Conservation (phyloP, 805 yeast species). For the Pachysolen tannophilus region DNA sequence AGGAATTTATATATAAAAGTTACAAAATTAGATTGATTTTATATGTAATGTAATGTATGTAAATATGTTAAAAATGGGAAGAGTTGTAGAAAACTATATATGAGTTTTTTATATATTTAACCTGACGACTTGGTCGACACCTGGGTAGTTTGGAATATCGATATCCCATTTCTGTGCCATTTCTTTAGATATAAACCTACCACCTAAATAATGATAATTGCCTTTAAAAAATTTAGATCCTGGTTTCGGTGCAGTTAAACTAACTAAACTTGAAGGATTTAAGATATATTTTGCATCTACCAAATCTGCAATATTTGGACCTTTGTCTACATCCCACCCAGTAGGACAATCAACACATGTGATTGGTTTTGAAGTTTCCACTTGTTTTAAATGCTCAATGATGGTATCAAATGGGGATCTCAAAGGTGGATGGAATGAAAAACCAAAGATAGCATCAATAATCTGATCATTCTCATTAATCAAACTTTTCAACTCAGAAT, state of each 20-base stretch:
- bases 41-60: no score
- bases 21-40: no score
- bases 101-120: no score
- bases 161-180: constrained; percentile 73
- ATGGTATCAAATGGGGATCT: constrained; percentile 64
- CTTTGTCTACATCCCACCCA: constrained; percentile 94
- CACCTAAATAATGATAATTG: constrained; percentile 71
- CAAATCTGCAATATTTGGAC: constrained; percentile 43
- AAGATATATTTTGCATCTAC: constrained; percentile 28
- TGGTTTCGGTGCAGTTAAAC: constrained; percentile 92
- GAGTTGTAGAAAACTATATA: no score
- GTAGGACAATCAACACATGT: constrained; percentile 88
- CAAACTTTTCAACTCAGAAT: constrained; percentile 18
- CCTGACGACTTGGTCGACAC: constrained; percentile 47
- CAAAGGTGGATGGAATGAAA: constrained; percentile 85
- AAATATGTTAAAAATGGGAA: no score
- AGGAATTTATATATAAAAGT: no score
- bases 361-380: constrained; percentile 31
- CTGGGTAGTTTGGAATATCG: constrained; percentile 51
- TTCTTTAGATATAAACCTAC: constrained; percentile 64
- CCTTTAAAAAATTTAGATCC: constrained; percentile 46
- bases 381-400: constrained; percentile 28
- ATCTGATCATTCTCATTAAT: constrained; percentile 35
- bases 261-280: constrained; percentile 62
- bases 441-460: constrained; percentile 87